Conservation (phyloP, 805 yeast species). For the Wickerhamiella cacticola region DNA sequence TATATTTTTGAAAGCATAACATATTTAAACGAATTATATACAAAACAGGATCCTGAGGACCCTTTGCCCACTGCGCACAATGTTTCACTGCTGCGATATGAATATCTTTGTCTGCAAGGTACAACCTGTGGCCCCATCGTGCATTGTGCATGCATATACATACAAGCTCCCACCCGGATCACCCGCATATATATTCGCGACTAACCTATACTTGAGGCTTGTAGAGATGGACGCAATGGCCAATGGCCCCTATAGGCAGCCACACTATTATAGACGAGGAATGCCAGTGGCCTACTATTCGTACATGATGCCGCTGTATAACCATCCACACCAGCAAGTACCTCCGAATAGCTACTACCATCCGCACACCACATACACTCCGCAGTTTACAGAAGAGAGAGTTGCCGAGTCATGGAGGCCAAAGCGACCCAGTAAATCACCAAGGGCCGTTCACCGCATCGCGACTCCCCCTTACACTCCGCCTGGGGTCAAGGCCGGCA, state of each 20-base stretch:
- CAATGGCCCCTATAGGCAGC: not conserved
- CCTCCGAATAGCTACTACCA: not conserved
- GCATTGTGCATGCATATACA: constrained; percentile 1
- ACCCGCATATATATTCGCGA: not conserved
- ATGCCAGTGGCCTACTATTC: not conserved
- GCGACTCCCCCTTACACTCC: constrained; percentile 9
- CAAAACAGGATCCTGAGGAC: not conserved
- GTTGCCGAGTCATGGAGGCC: constrained; percentile 1
- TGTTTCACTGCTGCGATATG: constrained; percentile 1
- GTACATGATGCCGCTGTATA: not conserved
- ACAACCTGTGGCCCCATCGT: constrained; percentile 1
- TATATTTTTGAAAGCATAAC: too few species aligned
- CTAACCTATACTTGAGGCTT: too few species aligned
- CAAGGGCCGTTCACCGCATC: constrained; percentile 1
- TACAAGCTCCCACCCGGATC: constrained; percentile 4
- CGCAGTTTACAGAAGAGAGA: not conserved
- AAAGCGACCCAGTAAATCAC: not conserved
- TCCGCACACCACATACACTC: not conserved
- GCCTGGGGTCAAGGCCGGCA: not conserved
- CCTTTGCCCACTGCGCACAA: not conserved
- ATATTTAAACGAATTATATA: too few species aligned
- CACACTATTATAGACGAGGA: not conserved
- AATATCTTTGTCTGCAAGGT: constrained; percentile 1
- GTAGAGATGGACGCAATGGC: not conserved
- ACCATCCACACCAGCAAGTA: not conserved